These are phyloP conservation scores for Solanum neorickii DNA, from an alignment of 257 asterid genomes.

Conservation along the genomic window DNA sequence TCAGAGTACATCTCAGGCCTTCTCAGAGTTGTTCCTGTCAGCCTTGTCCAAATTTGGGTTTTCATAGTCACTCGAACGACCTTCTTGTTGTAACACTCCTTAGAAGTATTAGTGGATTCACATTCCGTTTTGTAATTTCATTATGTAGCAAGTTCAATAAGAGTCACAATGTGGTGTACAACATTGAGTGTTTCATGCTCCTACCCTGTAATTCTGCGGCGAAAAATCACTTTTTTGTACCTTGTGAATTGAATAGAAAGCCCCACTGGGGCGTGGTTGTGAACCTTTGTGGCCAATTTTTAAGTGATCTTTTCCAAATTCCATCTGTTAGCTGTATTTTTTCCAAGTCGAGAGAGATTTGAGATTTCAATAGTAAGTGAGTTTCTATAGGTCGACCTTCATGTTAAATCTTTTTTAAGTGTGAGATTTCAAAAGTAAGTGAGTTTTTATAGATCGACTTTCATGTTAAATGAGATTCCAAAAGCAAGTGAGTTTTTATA, in stretches of 20 bases:
- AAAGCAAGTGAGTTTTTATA: too few relatives aligned
- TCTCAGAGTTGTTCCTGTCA: constrained; percentile 63
- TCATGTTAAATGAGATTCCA: neutral
- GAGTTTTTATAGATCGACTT: neutral
- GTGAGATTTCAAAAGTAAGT: too few relatives aligned
- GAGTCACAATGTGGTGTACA: neutral
- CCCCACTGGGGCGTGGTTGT: neutral
- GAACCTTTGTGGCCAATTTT: neutral
- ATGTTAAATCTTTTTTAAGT: neutral
- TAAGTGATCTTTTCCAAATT: neutral
- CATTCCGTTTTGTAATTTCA: neutral
- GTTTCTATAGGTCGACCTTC: neutral
- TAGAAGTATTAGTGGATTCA: neutral
- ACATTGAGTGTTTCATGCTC: neutral
- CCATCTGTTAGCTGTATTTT: neutral
- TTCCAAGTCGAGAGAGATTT: neutral
- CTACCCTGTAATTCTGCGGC: neutral
- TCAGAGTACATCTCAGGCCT: constrained; percentile 56
- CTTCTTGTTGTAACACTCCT: neutral
- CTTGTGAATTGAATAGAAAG: neutral
- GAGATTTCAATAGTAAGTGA: too few relatives aligned
- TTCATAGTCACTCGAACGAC: constrained; percentile 7
- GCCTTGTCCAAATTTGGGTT: constrained; percentile 59
- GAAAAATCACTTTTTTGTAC: neutral
- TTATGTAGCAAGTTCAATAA: neutral